Percentiles rank a stretch among this genome's conserved stretches.
Evolutionary conservation across 2,329 filamentous ascomycete species (phyloP).

Genomic region (Aspergillus versicolor): DNA sequence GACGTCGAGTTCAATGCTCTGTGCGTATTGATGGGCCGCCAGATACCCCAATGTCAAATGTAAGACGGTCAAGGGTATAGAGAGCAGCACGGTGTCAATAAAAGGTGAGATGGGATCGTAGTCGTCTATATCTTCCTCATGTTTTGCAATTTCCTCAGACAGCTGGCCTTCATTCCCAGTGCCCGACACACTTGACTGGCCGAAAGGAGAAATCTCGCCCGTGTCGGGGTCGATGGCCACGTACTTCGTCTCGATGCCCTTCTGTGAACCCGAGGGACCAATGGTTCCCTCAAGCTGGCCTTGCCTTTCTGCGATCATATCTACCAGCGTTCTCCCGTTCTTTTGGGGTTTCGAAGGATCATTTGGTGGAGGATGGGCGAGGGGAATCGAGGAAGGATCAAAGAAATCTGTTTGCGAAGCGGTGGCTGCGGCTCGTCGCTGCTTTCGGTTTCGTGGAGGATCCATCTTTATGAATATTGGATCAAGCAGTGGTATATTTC

Average conservation of each 20-base stretch:
- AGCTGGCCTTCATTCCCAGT: not conserved
- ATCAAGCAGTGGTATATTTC: not conserved
- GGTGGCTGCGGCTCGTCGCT: conserved; percentile 37
- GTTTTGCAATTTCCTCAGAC: not conserved
- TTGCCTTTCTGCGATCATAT: conserved; percentile 47
- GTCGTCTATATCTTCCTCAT: conserved; percentile 11
- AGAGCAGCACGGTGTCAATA: conserved; percentile 45
- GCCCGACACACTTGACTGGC: conserved; percentile 24
- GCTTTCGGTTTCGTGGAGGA: conserved; percentile 39
- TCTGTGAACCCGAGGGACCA: conserved; percentile 5
- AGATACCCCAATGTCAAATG: conserved; percentile 48
- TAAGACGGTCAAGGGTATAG: conserved; percentile 42
- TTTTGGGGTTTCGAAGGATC: conserved; percentile 16
- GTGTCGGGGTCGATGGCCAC: conserved; percentile 32
- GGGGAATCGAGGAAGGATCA: conserved; percentile 35
- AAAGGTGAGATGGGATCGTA: conserved; percentile 33
- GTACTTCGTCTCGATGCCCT: conserved; percentile 26
- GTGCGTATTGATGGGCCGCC: conserved; percentile 48
- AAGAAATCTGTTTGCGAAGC: conserved; percentile 17
- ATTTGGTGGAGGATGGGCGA: conserved; percentile 26
- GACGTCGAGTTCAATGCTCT: conserved; percentile 33
- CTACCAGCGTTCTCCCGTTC: conserved; percentile 40
- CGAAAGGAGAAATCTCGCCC: conserved; percentile 21
- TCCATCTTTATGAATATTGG: conserved; percentile 21
- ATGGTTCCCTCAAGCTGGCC: conserved; percentile 26